A percentile compares a stretch with the other conserved stretches of the same genome.
These are phyloP conservation scores for Toxoplasma gondii DNA, from an alignment of 169 alveolate species.

Conservation along the genomic window DNA sequence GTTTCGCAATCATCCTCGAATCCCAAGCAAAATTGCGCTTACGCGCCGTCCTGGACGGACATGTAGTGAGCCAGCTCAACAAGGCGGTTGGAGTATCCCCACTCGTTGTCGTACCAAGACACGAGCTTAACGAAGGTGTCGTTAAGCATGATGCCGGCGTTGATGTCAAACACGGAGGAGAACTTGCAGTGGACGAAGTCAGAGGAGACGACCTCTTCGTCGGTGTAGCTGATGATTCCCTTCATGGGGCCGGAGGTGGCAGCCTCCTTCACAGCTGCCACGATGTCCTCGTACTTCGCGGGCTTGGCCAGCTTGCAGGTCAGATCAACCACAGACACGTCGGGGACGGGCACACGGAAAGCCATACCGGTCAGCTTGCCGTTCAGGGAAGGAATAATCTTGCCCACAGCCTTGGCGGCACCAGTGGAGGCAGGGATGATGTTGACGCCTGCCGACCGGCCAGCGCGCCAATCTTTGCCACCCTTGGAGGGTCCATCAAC, in stretches of 20 bases:
- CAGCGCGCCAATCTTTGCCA: conserved; percentile 99
- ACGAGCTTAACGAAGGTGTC: conserved; percentile 96
- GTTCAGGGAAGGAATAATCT: conserved; percentile 97
- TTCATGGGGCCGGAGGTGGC: conserved; percentile 88
- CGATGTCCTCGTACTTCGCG: conserved; percentile 95
- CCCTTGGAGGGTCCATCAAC: conserved; percentile 99
- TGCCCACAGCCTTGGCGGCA: conserved; percentile 99
- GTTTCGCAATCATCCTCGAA: too few relatives aligned
- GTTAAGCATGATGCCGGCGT: conserved; percentile 98
- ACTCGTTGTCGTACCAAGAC: conserved; percentile 99
- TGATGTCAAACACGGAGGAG: conserved; percentile 96
- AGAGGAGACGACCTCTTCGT: conserved; percentile 97
- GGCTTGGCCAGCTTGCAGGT: conserved; percentile 96
- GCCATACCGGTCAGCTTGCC: conserved; percentile 99
- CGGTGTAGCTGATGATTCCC: conserved; percentile 96
- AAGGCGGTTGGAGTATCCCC: conserved; percentile 98
- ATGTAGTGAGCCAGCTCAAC: conserved; percentile 90
- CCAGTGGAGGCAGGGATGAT: conserved; percentile 99
- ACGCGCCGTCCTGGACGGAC: conserved; percentile 66
- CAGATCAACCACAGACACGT: conserved; percentile 99
- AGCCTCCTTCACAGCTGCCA: conserved; percentile 94
- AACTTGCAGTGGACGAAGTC: conserved; percentile 95
- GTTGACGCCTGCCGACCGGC: conserved; percentile 97
- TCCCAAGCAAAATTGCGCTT: neutral
- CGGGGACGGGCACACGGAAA: conserved; percentile 98